Evolutionary conservation across 1,284 basidiomycete species (phyloP), one percentile per base, ranked within the genome.

Genomic region (Sphaerobolus stellatus): DNA sequence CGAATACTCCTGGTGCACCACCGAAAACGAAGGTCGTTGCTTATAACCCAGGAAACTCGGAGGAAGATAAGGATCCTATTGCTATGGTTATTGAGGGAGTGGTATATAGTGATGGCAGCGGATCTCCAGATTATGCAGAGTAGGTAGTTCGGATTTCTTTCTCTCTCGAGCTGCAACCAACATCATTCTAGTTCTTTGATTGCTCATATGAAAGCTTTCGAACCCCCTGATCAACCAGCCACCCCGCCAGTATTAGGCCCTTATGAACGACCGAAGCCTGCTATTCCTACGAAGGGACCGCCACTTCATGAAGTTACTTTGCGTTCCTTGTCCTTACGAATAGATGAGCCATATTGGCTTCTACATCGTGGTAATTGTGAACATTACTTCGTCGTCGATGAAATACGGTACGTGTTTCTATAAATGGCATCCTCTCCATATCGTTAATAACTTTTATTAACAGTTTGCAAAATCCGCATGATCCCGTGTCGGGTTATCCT

Each of bases 321-420:
- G 38, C 67, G 72, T 1, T 77, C 81, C 2, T 75, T 91, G 29
- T 71, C 73, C 5, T 65, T 90, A 22, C 76, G 83, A 36, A 67
- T 89, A 28, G 80, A 87, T 59, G 76, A 88, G 62, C 90, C 91
- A 1, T 92, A 92, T 62, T 90, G 86, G 82, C 71, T 91, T 53
- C 70, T 92, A 18, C 90, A 93, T 63, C 78, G 81, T 54, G 91
- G 90, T 24, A 84, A 82, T 61, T 92, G 88, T 62, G 90, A 92
- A 60, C 91, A 93, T 64, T 87, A 85, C 64, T 64, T 90, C 33
- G 78, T 86, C 16, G 60, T 93, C 25, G 84, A 90, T 57, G 76
- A 85, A 56, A 84, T 93, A 59, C 78, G 90, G 91, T 83, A 59
- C 50, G 73, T 61, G 28, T 18, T 30, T 30, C 49, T 18, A 49